Base-by-base conservation (phyloP, 805 yeast genomes). In the Candida awuae region DNA sequence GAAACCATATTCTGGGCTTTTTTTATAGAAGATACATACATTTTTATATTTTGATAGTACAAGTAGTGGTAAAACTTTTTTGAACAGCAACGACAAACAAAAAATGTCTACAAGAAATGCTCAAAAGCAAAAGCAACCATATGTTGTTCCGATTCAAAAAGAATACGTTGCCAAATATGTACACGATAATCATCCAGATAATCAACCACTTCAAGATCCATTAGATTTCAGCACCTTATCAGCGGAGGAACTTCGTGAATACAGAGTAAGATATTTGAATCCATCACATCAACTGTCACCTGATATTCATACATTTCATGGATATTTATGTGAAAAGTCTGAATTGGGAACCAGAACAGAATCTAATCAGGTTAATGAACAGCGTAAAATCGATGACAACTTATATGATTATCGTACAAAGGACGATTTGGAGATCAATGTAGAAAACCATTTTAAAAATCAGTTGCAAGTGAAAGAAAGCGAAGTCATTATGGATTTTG, bases 401-500 rank as follows among this genome's bases (percentile, higher is more conserved):
- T 28, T 55, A 12, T 57, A 58, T 38, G 63, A 59, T 12, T 56
- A 55, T 38, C 45, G 63, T 29, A 54, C 52, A 9, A 37, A 42
- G 25, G 54, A 57, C 32, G 59, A 53, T 32, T 41, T 59, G 20
- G 46, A 56, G 19, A 41, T 42, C 26, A 54, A 48, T 17, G 61
- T 57, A 8, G 61, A 59, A 35, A 55, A 70, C 39, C 97, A 90
- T 58, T 85, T 88, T 50, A 51, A 69, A 46, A 65, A 57, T 26
- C 58, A 54, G 37, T 44, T 65, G 19, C 69, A 73, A 10, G 76
- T 77, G 4, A 77, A 84, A 50, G 98, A 90, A 54, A 77, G 80
- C 42, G 97, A 90, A 51, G 77, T 83, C 23, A 77, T 90, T 29
- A 85, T 95, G 27, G 87, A 84, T 52, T 92, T 90, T 56, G 67